Conservation (phyloP, 176 grass and related monocot species). For the Pontederia paniculata region DNA sequence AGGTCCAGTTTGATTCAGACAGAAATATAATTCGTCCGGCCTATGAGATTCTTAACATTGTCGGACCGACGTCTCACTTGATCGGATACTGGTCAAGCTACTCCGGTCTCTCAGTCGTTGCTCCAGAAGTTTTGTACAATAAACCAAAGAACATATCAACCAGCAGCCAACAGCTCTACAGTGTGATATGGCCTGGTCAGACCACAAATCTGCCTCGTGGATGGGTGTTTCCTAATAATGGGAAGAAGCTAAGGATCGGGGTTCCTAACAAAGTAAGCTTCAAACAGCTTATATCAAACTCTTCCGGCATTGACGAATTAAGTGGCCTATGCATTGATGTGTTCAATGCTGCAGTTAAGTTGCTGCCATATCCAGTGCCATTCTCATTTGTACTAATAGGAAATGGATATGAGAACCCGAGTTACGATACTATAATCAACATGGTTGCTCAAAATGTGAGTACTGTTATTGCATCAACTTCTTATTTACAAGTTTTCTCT, state of each 20-base stretch:
- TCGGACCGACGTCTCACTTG: conserved; percentile 38
- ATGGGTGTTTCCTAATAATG: conserved; percentile 79
- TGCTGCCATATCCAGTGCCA: conserved; percentile 61
- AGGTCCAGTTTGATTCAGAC: conserved; percentile 26
- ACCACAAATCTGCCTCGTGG: conserved; percentile 44
- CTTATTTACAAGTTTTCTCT: conserved; percentile 10
- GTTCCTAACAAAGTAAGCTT: conserved; percentile 57
- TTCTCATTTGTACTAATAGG: conserved; percentile 44
- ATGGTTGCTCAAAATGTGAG: conserved; percentile 54
- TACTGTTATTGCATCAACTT: conserved; percentile 1
- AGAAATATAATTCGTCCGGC: conserved; percentile 25
- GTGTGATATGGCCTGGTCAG: conserved; percentile 73
- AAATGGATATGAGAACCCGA: conserved; percentile 60
- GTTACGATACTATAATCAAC: conserved; percentile 43
- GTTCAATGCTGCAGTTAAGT: conserved; percentile 50
- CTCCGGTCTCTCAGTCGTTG: conserved; percentile 27
- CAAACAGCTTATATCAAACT: conserved; percentile 58
- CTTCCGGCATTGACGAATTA: conserved; percentile 35
- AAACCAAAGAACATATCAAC: conserved; percentile 20
- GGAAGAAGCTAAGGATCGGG: conserved; percentile 52
- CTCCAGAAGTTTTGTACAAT: conserved; percentile 32
- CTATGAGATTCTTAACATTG: conserved; percentile 76
- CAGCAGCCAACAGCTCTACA: conserved; percentile 31
- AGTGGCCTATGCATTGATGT: conserved; percentile 83
- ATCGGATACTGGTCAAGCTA: conserved; percentile 65